Conservation (phyloP, 768 basidiomycete species). For the Rhizopogon sp. region DNA sequence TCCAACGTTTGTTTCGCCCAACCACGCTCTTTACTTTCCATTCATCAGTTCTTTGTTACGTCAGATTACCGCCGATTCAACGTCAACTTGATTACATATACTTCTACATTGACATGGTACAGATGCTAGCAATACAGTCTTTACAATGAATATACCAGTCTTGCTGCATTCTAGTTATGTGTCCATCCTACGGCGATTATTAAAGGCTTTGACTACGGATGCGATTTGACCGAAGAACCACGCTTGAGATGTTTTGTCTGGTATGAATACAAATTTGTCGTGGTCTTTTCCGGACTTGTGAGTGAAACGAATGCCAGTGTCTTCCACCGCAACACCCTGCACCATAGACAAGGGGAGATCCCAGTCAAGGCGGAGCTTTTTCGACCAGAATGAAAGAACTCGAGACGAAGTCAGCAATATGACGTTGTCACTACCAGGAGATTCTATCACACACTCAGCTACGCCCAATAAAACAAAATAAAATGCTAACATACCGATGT, state of each 20-base stretch:
- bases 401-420: constrained; percentile 74
- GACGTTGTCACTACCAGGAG: constrained; percentile 75
- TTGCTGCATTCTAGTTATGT: constrained; percentile 13
- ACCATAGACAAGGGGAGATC: constrained; percentile 85
- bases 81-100: constrained; percentile 23
- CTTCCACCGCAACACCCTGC: constrained; percentile 83
- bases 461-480: constrained; percentile 1
- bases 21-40: constrained; percentile 13
- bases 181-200: constrained; percentile 71
- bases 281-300: constrained; percentile 73
- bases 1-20: constrained; percentile 10
- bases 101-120: constrained; percentile 17
- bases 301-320: constrained; percentile 84
- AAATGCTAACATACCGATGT: constrained; percentile 61
- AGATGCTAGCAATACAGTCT: constrained; percentile 17
- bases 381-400: constrained; percentile 81
- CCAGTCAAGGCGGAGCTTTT: constrained; percentile 84
- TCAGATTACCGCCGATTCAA: constrained; percentile 13
- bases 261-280: constrained; percentile 73
- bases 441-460: constrained; percentile 38
- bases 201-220: constrained; percentile 72
- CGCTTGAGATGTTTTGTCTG: constrained; percentile 65
- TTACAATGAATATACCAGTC: constrained; percentile 8
- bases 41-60: constrained; percentile 20
- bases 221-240: constrained; percentile 83